These are phyloP conservation scores for Teratosphaeria nubilosa DNA, from an alignment of 2,329 filamentous ascomycete species.

Conservation along the genomic window DNA sequence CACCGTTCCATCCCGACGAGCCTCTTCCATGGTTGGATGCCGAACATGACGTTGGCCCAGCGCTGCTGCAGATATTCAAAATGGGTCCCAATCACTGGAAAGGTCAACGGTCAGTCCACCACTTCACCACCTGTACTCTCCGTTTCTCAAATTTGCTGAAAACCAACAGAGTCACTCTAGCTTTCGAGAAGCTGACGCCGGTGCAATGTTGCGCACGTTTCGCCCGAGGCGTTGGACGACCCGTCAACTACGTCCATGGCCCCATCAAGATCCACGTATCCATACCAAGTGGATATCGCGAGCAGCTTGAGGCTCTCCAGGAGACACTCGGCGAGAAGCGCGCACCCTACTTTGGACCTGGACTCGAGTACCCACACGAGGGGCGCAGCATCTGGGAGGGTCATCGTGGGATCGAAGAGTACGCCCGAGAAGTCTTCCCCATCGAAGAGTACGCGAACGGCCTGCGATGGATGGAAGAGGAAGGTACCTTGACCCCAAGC, in stretches of 20 bases:
- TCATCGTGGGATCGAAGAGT: conserved; percentile 82
- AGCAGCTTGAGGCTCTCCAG: conserved; percentile 64
- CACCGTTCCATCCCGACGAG: conserved; percentile 82
- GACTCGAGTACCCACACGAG: conserved; percentile 55
- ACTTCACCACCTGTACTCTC: background rate
- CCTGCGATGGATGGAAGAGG: conserved; percentile 75
- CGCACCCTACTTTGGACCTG: conserved; percentile 54
- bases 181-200: conserved; percentile 82
- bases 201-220: conserved; percentile 74
- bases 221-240: conserved; percentile 63
- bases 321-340: conserved; percentile 48
- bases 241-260: conserved; percentile 66
- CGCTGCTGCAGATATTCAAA: conserved; percentile 88
- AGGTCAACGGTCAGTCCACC: conserved; percentile 49
- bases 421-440: conserved; percentile 86
- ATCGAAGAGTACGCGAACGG: conserved; percentile 93
- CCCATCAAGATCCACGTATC: conserved; percentile 77
- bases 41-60: conserved; percentile 89
- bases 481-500: conserved; percentile 17
- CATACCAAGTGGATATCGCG: conserved; percentile 77
- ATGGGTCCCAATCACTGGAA: conserved; percentile 82
- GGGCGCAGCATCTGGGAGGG: conserved; percentile 84
- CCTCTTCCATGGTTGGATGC: conserved; percentile 92
- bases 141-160: background rate
- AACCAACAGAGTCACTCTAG: conserved; percentile 61